Base-by-base conservation (phyloP, 257 asterid genomes). In the Przewalskia tangutica region DNA sequence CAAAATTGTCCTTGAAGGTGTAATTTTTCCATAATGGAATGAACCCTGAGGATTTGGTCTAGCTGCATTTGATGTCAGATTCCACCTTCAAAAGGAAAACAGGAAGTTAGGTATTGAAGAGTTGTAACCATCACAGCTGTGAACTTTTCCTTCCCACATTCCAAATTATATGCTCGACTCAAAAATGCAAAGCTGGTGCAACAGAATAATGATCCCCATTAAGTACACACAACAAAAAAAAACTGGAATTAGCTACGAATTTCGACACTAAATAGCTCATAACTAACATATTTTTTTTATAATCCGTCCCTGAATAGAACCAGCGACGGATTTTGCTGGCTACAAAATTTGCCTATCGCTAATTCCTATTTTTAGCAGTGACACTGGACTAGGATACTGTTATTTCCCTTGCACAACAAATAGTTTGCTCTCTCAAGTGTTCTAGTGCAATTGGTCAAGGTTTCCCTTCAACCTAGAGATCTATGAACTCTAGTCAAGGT, bases 21-120 rank as follows among this genome's bases (percentile, higher is more conserved):
- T 87, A 11, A 89, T 84, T 18, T 85, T 89, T 0, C 88, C 75
- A 8, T 87, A 89, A 18, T 90, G 90, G 90, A 86, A 90, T 0
- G 91, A 84, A 50, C 92, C 93, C 81, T 90, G 93, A 63, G 93
- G 92, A 86, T 90, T 90, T 46, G 93, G 93, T 84, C 93, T 86
- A 12, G 91, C 91, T 13, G 92, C 91, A 81, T 89, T 91, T 0
- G 91, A 40, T 11, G 90, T 85, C 88, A 89, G 59, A 80, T 90
- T 90, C 93, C 91, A 90, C 83, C 92, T 89, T 55, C 80, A 79
- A 42, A 32, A 83, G 42, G 38, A 51, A 54, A 50, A 50, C 42
- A 14, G 14, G 17, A 50, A 50, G 36, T 64, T 32, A 36, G 58
- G 73, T 12, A 60, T 60, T 40, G 68, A 13, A 62, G 1, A 60